These are phyloP conservation scores for Neurospora sp. DNA, from an alignment of 495 filamentous ascomycete species.

Conservation along the genomic window DNA sequence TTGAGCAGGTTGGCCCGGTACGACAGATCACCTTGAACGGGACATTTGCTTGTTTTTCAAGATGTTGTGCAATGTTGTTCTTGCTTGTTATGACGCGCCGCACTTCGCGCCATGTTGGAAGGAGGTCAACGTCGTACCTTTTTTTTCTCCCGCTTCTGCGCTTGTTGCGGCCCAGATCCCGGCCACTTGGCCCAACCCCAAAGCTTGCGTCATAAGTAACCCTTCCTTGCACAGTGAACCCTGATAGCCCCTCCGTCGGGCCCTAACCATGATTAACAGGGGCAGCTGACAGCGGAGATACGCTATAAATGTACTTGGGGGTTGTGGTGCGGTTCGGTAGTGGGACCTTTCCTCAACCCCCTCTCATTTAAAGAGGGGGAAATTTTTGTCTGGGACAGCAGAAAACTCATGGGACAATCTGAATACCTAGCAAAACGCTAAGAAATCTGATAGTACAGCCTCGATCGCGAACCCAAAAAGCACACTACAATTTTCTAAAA, in stretches of 20 bases:
- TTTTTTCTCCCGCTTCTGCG: neutral
- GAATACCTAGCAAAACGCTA: too few relatives aligned
- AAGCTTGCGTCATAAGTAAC: neutral
- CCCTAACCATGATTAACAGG: neutral
- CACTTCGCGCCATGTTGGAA: neutral
- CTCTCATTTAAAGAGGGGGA: too few relatives aligned
- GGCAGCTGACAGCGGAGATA: neutral
- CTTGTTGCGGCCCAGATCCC: neutral
- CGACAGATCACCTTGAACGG: neutral
- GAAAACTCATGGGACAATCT: too few relatives aligned
- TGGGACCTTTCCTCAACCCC: too few relatives aligned
- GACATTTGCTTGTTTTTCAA: neutral
- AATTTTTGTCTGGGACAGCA: too few relatives aligned
- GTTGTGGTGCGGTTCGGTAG: too few relatives aligned
- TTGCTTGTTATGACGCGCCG: neutral
- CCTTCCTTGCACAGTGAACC: too few relatives aligned
- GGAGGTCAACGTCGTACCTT: neutral
- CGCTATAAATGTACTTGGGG: neutral
- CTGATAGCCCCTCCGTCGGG: too few relatives aligned
- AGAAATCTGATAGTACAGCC: too few relatives aligned
- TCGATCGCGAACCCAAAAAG: too few relatives aligned
- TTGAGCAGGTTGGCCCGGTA: neutral
- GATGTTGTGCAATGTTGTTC: neutral
- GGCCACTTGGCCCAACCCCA: neutral
- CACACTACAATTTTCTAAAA: too few relatives aligned